Evolutionary conservation across 345 rosid species (phyloP).

Genomic region (Salix viminalis): DNA sequence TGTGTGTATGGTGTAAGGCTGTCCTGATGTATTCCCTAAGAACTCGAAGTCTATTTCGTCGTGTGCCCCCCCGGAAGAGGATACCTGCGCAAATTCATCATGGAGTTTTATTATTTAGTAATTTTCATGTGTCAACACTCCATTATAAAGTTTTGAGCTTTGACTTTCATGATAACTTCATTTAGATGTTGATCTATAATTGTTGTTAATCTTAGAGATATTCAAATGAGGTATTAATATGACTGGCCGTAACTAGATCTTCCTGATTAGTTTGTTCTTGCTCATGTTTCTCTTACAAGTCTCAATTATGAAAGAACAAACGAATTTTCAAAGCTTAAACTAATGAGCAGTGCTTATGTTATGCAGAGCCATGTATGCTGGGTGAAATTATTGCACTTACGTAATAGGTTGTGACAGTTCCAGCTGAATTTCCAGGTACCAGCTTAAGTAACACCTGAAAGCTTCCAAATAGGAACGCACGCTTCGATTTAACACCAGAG

Average conservation of each 20-base stretch:
- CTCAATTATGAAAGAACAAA: background rate
- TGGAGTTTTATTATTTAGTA: background rate
- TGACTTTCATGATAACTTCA: background rate
- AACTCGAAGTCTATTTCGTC: slow-evolving; percentile 77
- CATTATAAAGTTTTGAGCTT: background rate
- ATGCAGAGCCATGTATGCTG: background rate
- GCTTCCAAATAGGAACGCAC: slow-evolving; percentile 63
- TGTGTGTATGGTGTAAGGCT: slow-evolving; percentile 68
- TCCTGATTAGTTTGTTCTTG: background rate
- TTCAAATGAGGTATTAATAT: background rate
- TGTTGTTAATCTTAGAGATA: background rate
- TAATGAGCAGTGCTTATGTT: background rate
- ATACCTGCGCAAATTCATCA: slow-evolving; percentile 35
- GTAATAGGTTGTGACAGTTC: slow-evolving; percentile 68
- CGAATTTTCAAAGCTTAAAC: background rate
- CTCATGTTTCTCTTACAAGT: background rate
- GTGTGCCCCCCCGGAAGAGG: slow-evolving; percentile 53
- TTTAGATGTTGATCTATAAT: background rate
- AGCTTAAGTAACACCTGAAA: slow-evolving; percentile 75
- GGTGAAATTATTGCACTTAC: slow-evolving; percentile 29
- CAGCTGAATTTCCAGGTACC: slow-evolving; percentile 81
- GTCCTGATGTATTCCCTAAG: slow-evolving; percentile 62
- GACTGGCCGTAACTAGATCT: background rate
- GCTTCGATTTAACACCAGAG: slow-evolving; percentile 55
- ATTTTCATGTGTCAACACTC: background rate